Evolutionary conservation across 2,329 filamentous ascomycete species (phyloP).

Genomic region (Coleophoma eucalyptorum): DNA sequence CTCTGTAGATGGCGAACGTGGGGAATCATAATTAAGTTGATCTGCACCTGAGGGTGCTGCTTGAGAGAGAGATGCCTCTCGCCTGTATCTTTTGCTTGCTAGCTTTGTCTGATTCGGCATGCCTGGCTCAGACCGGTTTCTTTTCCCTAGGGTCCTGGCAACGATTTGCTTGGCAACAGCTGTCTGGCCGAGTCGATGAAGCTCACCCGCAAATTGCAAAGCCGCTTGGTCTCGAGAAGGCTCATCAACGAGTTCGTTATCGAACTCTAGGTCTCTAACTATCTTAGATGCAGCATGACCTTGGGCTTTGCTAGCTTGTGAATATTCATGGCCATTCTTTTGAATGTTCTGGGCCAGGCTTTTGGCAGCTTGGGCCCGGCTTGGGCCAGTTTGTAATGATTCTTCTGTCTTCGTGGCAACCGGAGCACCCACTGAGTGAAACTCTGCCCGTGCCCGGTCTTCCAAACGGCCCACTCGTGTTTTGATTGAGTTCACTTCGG

Average conservation of each 20-base stretch:
- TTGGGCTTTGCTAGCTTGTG: neutral
- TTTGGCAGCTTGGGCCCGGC: neutral
- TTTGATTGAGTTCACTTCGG: constrained; percentile 16
- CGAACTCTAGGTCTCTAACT: neutral
- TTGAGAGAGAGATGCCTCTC: neutral
- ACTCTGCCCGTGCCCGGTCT: neutral
- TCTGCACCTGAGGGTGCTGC: neutral
- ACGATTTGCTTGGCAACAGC: neutral
- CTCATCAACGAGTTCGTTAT: neutral
- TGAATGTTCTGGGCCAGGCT: too few species aligned
- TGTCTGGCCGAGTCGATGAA: neutral
- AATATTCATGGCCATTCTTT: too few species aligned
- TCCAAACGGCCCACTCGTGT: constrained; percentile 12
- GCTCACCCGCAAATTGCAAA: neutral
- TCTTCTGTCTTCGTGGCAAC: neutral
- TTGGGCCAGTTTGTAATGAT: neutral
- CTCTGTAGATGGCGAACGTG: neutral
- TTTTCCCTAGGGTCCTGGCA: neutral
- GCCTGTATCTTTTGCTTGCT: neutral
- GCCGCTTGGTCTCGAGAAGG: neutral
- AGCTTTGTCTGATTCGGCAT: neutral
- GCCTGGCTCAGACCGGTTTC: neutral
- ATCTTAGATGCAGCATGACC: neutral
- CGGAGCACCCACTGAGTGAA: neutral
- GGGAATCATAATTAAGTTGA: neutral